A percentile compares a stretch with the other conserved stretches of the same genome.
Evolutionary conservation across 352 stramenopile genomes (phyloP).

Genomic region (Pythium phragmitis): DNA sequence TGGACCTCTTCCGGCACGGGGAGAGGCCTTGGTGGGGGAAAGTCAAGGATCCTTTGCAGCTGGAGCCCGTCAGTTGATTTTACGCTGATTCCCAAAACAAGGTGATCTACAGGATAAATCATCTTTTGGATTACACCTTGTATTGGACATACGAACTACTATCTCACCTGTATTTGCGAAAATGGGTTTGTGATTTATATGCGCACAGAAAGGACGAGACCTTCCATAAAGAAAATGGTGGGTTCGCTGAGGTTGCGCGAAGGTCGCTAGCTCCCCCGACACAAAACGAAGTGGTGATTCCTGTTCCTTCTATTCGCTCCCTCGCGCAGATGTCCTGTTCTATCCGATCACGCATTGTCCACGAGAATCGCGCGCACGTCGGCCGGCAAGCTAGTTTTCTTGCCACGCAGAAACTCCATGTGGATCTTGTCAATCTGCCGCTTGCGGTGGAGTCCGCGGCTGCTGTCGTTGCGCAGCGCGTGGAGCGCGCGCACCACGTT

Average conservation of each 20-base stretch:
- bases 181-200: background rate
- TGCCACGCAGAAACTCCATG: constrained; percentile 7
- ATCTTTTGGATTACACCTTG: background rate
- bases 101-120: background rate
- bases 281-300: too few relatives aligned
- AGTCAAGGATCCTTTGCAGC: background rate
- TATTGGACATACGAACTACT: background rate
- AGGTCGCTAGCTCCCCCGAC: too few relatives aligned
- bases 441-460: constrained; percentile 4
- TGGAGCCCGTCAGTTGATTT: background rate
- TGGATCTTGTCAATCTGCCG: constrained; percentile 10
- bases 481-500: constrained; percentile 10
- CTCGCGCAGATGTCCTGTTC: background rate
- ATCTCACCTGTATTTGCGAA: background rate
- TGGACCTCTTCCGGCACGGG: background rate
- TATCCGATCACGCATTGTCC: background rate
- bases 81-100: background rate
- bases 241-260: too few relatives aligned
- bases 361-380: constrained; percentile 13
- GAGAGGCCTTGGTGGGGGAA: background rate
- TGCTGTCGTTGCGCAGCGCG: background rate
- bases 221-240: background rate
- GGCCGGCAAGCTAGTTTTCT: background rate
- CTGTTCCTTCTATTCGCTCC: too few relatives aligned
- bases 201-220: background rate